Percentiles rank a stretch among this genome's conserved stretches.
phyloP scores from a whole-genome alignment of 306 rosid species.

The Alnus glutinosa region DNA sequence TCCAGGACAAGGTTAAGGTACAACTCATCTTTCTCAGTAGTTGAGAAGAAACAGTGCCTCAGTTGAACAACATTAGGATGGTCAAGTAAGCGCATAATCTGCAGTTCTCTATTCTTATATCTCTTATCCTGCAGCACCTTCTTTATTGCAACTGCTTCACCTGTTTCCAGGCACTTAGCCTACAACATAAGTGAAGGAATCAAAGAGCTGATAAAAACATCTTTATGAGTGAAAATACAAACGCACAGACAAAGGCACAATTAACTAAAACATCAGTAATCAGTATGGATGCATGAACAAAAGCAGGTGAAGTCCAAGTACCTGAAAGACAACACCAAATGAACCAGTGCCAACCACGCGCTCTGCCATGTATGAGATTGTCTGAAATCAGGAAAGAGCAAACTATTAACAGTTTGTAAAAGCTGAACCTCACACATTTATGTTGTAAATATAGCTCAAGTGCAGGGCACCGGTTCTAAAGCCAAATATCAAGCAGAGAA shows the following conservation, averaged over 20 bases:
- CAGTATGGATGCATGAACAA: neutral
- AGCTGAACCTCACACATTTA: slow-evolving; percentile 2
- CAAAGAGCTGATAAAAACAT: neutral
- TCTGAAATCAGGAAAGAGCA: slow-evolving; percentile 47
- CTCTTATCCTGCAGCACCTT: slow-evolving; percentile 94
- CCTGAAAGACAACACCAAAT: slow-evolving; percentile 95
- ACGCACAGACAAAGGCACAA: neutral
- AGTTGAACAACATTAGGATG: slow-evolving; percentile 76
- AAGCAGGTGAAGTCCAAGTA: slow-evolving; percentile 32
- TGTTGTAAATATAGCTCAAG: neutral
- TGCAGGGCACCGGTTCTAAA: neutral
- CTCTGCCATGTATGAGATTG: slow-evolving; percentile 89
- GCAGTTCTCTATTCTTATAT: slow-evolving; percentile 91
- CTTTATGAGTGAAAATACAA: slow-evolving; percentile 5
- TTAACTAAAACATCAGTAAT: slow-evolving; percentile 11
- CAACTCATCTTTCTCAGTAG: slow-evolving; percentile 82
- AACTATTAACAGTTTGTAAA: slow-evolving; percentile 12
- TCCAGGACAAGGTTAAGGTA: slow-evolving; percentile 95
- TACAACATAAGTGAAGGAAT: slow-evolving; percentile 25
- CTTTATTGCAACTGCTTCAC: slow-evolving; percentile 83
- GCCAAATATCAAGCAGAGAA: slow-evolving; percentile 10
- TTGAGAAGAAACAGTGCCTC: slow-evolving; percentile 87
- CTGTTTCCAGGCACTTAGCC: slow-evolving; percentile 91
- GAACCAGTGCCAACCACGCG: slow-evolving; percentile 97
- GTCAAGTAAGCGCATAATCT: slow-evolving; percentile 78